Evolutionary conservation across 495 filamentous ascomycete species (phyloP).

Genomic region (Aspergillus sclerotiicarbonarius): DNA sequence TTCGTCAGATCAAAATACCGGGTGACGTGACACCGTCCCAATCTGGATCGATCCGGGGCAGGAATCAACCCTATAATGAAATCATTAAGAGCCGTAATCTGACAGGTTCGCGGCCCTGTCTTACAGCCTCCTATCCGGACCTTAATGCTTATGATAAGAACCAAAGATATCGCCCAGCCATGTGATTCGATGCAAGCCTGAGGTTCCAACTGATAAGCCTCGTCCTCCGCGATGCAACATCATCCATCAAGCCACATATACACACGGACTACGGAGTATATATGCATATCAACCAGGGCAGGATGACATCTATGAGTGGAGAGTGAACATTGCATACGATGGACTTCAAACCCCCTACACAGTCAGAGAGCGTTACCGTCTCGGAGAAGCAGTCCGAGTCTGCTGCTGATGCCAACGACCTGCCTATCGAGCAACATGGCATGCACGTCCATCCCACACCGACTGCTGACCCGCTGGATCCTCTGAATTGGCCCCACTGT

Average conservation of each 20-base stretch:
- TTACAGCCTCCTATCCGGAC: too few relatives aligned
- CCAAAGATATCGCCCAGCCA: slow-evolving; percentile 14
- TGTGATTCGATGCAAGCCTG: slow-evolving; percentile 14
- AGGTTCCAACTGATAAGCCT: background rate
- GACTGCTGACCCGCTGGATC: slow-evolving; percentile 55
- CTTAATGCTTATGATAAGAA: background rate
- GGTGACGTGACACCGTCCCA: too few relatives aligned
- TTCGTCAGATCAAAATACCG: too few relatives aligned
- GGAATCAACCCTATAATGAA: too few relatives aligned
- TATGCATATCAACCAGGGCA: background rate
- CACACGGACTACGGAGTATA: background rate
- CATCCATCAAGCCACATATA: background rate
- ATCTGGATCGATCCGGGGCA: too few relatives aligned
- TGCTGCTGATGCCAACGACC: slow-evolving; percentile 12
- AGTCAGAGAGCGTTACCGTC: background rate
- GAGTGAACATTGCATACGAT: too few relatives aligned
- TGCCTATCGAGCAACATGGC: slow-evolving; percentile 29
- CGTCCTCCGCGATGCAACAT: background rate
- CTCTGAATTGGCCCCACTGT: slow-evolving; percentile 52
- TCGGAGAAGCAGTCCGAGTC: slow-evolving; percentile 6
- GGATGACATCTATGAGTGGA: background rate
- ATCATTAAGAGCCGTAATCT: background rate
- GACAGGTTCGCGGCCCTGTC: background rate
- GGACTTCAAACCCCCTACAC: background rate
- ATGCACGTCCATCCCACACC: slow-evolving; percentile 48